Evolutionary conservation across 768 basidiomycete species (phyloP).

Genomic region (Dentipellis fragilis): DNA sequence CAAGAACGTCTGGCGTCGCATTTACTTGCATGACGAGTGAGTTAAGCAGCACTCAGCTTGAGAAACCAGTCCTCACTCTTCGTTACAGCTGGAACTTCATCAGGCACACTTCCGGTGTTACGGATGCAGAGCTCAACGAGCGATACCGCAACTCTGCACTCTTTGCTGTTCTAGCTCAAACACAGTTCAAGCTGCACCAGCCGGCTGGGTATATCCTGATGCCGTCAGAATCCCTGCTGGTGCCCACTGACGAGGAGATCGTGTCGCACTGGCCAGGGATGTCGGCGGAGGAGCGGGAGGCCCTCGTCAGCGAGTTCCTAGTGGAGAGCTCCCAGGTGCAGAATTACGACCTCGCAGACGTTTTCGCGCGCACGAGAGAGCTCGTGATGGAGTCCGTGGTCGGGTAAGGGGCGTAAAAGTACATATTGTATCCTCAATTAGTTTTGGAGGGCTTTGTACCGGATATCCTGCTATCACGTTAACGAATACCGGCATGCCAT

Average conservation of each 20-base stretch:
- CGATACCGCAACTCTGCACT: conserved; percentile 69
- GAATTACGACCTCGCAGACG: conserved; percentile 44
- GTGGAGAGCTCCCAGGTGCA: conserved; percentile 50
- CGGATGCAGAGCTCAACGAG: conserved; percentile 65
- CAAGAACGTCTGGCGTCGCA: conserved; percentile 75
- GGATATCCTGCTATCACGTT: not conserved
- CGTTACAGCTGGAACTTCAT: conserved; percentile 64
- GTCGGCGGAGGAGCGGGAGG: conserved; percentile 53
- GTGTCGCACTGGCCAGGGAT: conserved; percentile 67
- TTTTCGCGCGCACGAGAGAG: conserved; percentile 54
- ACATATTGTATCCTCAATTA: not conserved
- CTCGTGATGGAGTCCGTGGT: conserved; percentile 40
- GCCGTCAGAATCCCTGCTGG: conserved; percentile 48
- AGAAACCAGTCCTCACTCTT: not conserved
- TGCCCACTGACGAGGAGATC: conserved; percentile 52
- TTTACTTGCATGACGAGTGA: conserved; percentile 85
- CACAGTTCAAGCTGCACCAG: conserved; percentile 31
- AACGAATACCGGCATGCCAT: not conserved
- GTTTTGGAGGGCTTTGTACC: no score
- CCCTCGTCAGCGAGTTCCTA: conserved; percentile 48
- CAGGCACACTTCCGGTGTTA: conserved; percentile 61
- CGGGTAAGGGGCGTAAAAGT: conserved; percentile 13
- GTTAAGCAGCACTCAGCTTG: not conserved
- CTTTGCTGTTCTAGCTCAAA: conserved; percentile 50
- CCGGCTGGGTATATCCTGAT: conserved; percentile 41